Evolutionary conservation across 73 alveolate species (phyloP).

Genomic region (Symbiodinium pilosum): DNA sequence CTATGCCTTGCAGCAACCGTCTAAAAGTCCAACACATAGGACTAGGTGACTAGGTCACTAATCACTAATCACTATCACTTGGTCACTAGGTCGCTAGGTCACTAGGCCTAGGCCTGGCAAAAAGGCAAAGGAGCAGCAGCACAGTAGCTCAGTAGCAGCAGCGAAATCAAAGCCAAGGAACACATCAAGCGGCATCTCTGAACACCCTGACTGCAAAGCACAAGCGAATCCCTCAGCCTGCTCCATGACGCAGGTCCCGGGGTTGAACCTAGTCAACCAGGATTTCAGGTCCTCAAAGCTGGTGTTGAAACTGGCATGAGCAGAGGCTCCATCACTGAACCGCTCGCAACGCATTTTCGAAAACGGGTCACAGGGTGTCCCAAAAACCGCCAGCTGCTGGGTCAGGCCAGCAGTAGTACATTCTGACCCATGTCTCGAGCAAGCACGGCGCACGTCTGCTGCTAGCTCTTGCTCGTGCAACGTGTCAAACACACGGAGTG

Average conservation of each 20-base stretch:
- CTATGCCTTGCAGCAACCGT: too few species aligned
- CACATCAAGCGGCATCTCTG: not conserved
- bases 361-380: not conserved
- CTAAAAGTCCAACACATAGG: too few species aligned
- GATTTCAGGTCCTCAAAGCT: not conserved
- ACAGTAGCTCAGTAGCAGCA: too few species aligned
- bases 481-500: not conserved
- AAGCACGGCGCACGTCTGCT: not conserved
- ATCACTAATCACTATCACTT: too few species aligned
- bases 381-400: not conserved
- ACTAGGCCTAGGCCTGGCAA: too few species aligned
- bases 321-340: not conserved
- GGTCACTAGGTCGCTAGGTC: too few species aligned
- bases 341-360: not conserved
- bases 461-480: not conserved
- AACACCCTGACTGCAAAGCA: not conserved
- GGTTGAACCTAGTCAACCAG: not conserved
- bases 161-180: not conserved
- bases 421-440: not conserved
- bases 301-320: not conserved
- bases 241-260: not conserved
- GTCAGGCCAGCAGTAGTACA: not conserved
- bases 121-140: too few species aligned
- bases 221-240: not conserved
- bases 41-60: too few species aligned